Conservation (phyloP, 768 basidiomycete species). For the Xerocomellus intermedius region DNA sequence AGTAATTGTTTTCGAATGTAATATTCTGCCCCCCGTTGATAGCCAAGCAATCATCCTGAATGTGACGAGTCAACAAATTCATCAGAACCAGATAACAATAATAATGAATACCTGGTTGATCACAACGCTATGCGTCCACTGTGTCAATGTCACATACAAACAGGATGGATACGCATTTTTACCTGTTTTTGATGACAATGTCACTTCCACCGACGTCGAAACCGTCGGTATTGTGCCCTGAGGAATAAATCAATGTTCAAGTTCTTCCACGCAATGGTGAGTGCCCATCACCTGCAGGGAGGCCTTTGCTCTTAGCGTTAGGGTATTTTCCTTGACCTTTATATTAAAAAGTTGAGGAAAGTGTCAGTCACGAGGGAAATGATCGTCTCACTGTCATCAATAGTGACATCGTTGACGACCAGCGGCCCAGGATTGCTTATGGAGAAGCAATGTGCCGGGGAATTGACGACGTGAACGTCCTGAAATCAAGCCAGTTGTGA, state of each 20-base stretch:
- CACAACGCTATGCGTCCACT: conserved; percentile 12
- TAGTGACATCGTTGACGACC: conserved; percentile 45
- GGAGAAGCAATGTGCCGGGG: conserved; percentile 36
- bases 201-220: conserved; percentile 42
- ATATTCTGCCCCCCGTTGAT: conserved; percentile 46
- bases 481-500: conserved; percentile 7
- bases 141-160: not conserved
- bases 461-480: conserved; percentile 40
- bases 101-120: conserved; percentile 23
- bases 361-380: not conserved
- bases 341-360: not conserved
- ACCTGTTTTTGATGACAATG: conserved; percentile 35
- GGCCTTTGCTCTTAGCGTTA: conserved; percentile 49
- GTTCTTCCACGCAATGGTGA: not conserved
- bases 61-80: not conserved
- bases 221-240: conserved; percentile 51
- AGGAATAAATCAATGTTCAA: not conserved
- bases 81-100: not conserved
- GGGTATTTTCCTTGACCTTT: conserved; percentile 52
- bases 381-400: conserved; percentile 55
- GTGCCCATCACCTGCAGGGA: conserved; percentile 41
- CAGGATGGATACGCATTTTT: not conserved
- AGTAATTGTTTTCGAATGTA: conserved; percentile 49
- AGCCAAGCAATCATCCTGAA: conserved; percentile 63
- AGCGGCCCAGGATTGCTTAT: conserved; percentile 29